Evolutionary conservation across 352 stramenopile species (phyloP).

Genomic region (Globisporangium polare): DNA sequence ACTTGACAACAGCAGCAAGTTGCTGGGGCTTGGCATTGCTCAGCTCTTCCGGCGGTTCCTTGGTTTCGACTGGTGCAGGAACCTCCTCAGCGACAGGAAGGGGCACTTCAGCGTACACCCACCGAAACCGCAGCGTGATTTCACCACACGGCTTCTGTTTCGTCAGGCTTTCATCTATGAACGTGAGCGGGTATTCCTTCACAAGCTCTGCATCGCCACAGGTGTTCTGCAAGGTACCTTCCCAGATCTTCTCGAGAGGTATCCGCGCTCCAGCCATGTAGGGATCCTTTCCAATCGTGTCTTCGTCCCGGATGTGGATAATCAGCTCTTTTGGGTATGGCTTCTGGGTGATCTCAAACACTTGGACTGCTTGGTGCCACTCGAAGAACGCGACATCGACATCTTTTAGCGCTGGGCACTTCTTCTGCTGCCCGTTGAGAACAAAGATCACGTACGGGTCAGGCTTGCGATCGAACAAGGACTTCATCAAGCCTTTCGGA

Average conservation of each 20-base stretch:
- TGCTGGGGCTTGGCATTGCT: neutral
- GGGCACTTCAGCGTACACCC: constrained; percentile 27
- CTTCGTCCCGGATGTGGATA: constrained; percentile 39
- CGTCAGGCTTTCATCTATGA: constrained; percentile 34
- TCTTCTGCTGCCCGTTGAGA: constrained; percentile 23
- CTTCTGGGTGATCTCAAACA: constrained; percentile 34
- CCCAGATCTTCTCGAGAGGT: constrained; percentile 27
- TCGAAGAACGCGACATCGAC: constrained; percentile 43
- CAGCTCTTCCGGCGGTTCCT: neutral
- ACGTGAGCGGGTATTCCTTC: constrained; percentile 26
- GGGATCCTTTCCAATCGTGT: constrained; percentile 29
- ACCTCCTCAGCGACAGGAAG: constrained; percentile 16
- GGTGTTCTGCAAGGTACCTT: neutral
- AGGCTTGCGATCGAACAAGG: constrained; percentile 36
- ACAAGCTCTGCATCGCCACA: constrained; percentile 24
- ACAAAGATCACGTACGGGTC: constrained; percentile 44
- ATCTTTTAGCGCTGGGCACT: constrained; percentile 31
- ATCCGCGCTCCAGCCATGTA: constrained; percentile 43
- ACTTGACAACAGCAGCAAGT: neutral
- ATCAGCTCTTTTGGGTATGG: constrained; percentile 26
- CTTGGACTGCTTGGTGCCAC: constrained; percentile 40
- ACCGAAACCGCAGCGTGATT: constrained; percentile 36
- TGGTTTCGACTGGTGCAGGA: neutral
- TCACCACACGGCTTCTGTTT: constrained; percentile 34
- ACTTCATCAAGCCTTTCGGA: constrained; percentile 31